A percentile compares a stretch with the other conserved stretches of the same genome.
phyloP scores from a whole-genome alignment of 495 filamentous ascomycete genomes.

The Penicillium cataractarum region DNA sequence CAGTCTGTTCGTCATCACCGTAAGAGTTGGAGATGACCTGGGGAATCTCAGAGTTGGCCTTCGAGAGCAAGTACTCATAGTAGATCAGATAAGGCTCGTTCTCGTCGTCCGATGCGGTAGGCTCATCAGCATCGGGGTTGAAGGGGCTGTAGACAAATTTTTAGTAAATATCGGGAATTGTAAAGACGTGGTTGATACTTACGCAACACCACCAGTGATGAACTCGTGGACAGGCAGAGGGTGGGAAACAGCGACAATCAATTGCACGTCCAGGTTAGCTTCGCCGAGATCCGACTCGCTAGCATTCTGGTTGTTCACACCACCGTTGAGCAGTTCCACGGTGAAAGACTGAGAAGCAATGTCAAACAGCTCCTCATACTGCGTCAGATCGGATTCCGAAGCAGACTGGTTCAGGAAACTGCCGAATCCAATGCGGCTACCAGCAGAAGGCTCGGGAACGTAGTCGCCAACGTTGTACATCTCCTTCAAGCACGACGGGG shows the following conservation, averaged over 20 bases:
- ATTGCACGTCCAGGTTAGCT: slow-evolving; percentile 73
- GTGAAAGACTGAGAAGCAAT: slow-evolving; percentile 58
- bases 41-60: slow-evolving; percentile 61
- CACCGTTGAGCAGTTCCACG: slow-evolving; percentile 59
- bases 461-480: slow-evolving; percentile 62
- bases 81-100: slow-evolving; percentile 74
- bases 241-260: slow-evolving; percentile 57
- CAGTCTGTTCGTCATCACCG: slow-evolving; percentile 73
- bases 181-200: not conserved
- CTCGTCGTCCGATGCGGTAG: slow-evolving; percentile 42
- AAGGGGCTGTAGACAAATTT: slow-evolving; percentile 41
- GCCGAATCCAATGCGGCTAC: slow-evolving; percentile 57
- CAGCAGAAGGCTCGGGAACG: slow-evolving; percentile 45
- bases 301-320: slow-evolving; percentile 50
- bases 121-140: slow-evolving; percentile 61
- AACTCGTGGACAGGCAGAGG: slow-evolving; percentile 63
- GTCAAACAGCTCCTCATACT: slow-evolving; percentile 33
- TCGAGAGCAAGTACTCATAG: slow-evolving; percentile 57
- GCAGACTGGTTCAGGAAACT: slow-evolving; percentile 59
- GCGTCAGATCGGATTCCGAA: slow-evolving; percentile 38
- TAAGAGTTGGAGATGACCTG: slow-evolving; percentile 72
- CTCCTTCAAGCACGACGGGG: slow-evolving; percentile 61
- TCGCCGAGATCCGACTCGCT: slow-evolving; percentile 50
- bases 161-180: no score
- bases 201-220: slow-evolving; percentile 62